Evolutionary conservation across 305 asterid species (phyloP).

Genomic region (Vinca major): DNA sequence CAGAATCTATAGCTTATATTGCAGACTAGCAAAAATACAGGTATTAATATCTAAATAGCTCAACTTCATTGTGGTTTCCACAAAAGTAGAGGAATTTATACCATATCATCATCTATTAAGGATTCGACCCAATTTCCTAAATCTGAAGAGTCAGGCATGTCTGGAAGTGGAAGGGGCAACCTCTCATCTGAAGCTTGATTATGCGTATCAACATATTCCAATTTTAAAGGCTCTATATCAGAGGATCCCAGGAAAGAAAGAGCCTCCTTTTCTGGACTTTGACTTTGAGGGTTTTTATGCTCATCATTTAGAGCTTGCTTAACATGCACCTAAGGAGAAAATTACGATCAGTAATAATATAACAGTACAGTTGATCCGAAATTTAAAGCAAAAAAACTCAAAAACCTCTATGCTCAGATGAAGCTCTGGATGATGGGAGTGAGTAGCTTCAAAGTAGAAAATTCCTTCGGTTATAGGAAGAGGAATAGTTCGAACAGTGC

Average conservation of each 20-base stretch:
- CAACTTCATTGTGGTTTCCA: background rate
- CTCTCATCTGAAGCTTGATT: slow-evolving; percentile 16
- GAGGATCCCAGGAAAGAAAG: slow-evolving; percentile 14
- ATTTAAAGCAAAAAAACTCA: slow-evolving; percentile 4
- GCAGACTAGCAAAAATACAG: background rate
- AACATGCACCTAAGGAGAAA: slow-evolving; percentile 38
- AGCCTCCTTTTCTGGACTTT: slow-evolving; percentile 12
- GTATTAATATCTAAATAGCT: background rate
- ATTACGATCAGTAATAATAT: slow-evolving; percentile 5
- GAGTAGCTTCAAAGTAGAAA: slow-evolving; percentile 38
- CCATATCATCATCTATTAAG: slow-evolving; percentile 18
- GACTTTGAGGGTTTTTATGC: slow-evolving; percentile 11
- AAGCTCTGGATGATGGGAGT: slow-evolving; percentile 47
- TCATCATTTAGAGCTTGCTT: slow-evolving; percentile 8
- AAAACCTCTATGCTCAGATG: slow-evolving; percentile 41
- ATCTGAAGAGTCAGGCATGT: slow-evolving; percentile 14
- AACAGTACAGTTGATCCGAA: background rate
- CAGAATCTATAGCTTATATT: slow-evolving; percentile 4
- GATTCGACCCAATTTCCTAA: slow-evolving; percentile 6
- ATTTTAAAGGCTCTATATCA: slow-evolving; percentile 3
- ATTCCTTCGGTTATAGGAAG: slow-evolving; percentile 44
- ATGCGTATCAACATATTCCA: slow-evolving; percentile 6
- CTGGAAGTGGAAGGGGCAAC: background rate
- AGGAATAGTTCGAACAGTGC: slow-evolving; percentile 42
- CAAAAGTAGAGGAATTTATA: background rate